Evolutionary conservation across 2,329 filamentous ascomycete species (phyloP).

Genomic region (Botrytis porri): DNA sequence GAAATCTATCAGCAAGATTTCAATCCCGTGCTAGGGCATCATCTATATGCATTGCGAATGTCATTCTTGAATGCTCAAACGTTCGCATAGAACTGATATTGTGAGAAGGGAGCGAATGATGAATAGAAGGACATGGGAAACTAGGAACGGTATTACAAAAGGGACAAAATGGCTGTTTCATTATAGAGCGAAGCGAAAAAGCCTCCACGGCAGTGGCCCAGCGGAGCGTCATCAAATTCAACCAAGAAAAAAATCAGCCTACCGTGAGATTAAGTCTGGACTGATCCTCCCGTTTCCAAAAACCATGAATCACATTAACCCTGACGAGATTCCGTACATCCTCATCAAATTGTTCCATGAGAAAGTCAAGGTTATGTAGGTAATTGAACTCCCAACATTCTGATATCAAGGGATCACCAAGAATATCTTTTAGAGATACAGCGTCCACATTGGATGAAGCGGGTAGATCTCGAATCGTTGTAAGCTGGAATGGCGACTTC

Average conservation of each 20-base stretch:
- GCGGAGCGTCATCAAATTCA: neutral
- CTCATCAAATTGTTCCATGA: slow-evolving; percentile 54
- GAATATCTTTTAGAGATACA: slow-evolving; percentile 53
- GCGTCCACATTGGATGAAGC: slow-evolving; percentile 53
- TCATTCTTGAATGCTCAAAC: neutral
- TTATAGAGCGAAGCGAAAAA: neutral
- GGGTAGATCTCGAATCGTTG: slow-evolving; percentile 53
- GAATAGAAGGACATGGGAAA: neutral
- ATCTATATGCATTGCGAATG: neutral
- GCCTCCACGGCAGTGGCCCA: neutral
- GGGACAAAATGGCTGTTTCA: neutral
- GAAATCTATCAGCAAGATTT: neutral
- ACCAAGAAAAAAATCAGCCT: slow-evolving; percentile 41
- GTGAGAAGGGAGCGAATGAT: neutral
- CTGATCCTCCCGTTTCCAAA: slow-evolving; percentile 63
- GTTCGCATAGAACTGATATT: too few relatives aligned
- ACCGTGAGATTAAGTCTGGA: slow-evolving; percentile 42
- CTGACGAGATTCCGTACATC: slow-evolving; percentile 52
- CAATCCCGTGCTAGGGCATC: neutral
- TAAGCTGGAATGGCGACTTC: slow-evolving; percentile 57
- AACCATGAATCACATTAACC: slow-evolving; percentile 61
- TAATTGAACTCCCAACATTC: slow-evolving; percentile 59
- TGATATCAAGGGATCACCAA: slow-evolving; percentile 56
- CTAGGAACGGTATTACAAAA: neutral
- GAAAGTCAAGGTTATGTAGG: slow-evolving; percentile 55